These are phyloP conservation scores for Pelargonium cotyledonis DNA, from an alignment of 441 rosid species.

Conservation along the genomic window DNA sequence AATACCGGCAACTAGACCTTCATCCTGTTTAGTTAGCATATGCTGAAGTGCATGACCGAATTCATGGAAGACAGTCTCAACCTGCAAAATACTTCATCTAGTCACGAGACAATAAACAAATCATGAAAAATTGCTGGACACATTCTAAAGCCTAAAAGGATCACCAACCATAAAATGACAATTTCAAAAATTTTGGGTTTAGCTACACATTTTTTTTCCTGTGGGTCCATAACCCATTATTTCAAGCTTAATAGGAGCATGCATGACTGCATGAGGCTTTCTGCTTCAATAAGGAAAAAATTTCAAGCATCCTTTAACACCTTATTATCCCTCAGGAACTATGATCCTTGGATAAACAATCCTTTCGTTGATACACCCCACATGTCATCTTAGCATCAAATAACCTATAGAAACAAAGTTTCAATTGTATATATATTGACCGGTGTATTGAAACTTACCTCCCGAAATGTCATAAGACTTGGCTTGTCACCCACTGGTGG, in stretches of 20 bases:
- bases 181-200: too few relatives aligned
- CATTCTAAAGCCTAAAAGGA: not conserved
- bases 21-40: conserved; percentile 88
- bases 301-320: too few relatives aligned
- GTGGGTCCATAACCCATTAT: too few relatives aligned
- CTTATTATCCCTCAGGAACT: too few relatives aligned
- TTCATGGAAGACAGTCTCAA: conserved; percentile 94
- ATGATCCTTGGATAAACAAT: too few relatives aligned
- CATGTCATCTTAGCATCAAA: conserved; percentile 11
- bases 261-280: too few relatives aligned
- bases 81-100: conserved; percentile 38
- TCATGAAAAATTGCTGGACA: conserved; percentile 9
- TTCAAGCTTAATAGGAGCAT: too few relatives aligned
- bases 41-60: conserved; percentile 98
- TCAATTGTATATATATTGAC: not conserved
- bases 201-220: too few relatives aligned
- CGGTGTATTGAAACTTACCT: conserved; percentile 38
- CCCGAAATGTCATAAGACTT: conserved; percentile 91
- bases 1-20: conserved; percentile 85
- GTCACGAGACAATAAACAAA: conserved; percentile 3
- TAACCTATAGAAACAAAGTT: conserved; percentile 10
- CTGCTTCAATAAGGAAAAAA: too few relatives aligned
- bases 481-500: conserved; percentile 96
- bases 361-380: not conserved
- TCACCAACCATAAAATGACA: too few relatives aligned